Percentiles rank a stretch among this genome's conserved stretches.
Evolutionary conservation across 192 early-diverging fungal species (phyloP).

Genomic region (Podila horticola): DNA sequence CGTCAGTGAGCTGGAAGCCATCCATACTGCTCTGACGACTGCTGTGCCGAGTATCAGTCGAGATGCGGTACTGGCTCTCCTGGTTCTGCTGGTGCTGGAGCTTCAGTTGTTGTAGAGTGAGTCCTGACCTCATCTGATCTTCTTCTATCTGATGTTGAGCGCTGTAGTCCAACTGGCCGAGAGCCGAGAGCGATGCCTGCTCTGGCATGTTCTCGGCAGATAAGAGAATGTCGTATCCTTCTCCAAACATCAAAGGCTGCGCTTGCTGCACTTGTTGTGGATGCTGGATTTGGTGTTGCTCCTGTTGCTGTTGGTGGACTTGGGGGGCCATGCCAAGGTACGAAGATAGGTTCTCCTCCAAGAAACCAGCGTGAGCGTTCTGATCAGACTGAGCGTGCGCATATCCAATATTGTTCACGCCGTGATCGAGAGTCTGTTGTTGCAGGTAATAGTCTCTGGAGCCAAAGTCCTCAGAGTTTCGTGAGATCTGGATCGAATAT

Average conservation of each 20-base stretch:
- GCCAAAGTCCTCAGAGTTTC: constrained; percentile 37
- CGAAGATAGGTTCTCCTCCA: neutral
- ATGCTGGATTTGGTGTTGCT: neutral
- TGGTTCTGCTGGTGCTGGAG: constrained; percentile 26
- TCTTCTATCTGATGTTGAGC: constrained; percentile 11
- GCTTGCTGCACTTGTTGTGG: neutral
- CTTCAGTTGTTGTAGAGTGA: constrained; percentile 36
- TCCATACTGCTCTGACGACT: constrained; percentile 31
- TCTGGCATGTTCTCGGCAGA: neutral
- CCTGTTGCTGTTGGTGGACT: neutral
- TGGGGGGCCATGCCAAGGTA: constrained; percentile 5
- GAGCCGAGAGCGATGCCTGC: neutral
- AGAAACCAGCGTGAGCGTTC: neutral
- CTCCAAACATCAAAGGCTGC: constrained; percentile 33
- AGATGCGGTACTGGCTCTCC: constrained; percentile 9
- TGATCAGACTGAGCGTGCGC: neutral
- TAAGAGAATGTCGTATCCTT: constrained; percentile 41
- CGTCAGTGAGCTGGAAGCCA: constrained; percentile 35
- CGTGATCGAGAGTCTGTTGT: constrained; percentile 12
- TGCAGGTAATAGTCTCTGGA: constrained; percentile 10
- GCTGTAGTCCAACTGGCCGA: constrained; percentile 1
- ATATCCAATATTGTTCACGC: neutral
- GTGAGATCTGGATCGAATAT: constrained; percentile 42
- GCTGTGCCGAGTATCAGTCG: constrained; percentile 25
- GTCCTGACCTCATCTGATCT: constrained; percentile 10